Conservation (phyloP, 257 asterid species). For the Jacaranda mimosifolia region DNA sequence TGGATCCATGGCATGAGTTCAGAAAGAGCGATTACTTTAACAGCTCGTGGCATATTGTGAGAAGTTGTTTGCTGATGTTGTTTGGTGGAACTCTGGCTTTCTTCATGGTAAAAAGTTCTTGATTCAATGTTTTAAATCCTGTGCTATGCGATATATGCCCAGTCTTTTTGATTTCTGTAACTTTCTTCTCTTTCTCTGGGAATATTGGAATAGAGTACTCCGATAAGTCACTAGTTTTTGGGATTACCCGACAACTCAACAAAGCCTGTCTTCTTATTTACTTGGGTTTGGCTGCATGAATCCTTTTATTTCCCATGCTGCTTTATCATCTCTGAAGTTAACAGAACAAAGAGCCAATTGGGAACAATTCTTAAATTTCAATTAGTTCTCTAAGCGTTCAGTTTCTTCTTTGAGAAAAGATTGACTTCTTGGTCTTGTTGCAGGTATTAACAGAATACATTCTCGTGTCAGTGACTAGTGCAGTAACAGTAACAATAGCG, state of each 20-base stretch:
- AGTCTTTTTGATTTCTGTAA: constrained; percentile 17
- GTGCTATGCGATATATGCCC: constrained; percentile 17
- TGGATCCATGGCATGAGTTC: constrained; percentile 96
- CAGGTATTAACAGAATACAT: constrained; percentile 96
- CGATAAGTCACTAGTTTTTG: background rate
- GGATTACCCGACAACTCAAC: background rate
- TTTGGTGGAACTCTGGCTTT: constrained; percentile 98
- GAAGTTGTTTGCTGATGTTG: constrained; percentile 93
- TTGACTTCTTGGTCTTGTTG: constrained; percentile 37
- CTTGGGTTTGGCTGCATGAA: background rate
- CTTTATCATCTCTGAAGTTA: constrained; percentile 1
- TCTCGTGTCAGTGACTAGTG: constrained; percentile 95
- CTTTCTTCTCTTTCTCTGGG: constrained; percentile 4
- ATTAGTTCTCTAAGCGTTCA: constrained; percentile 20
- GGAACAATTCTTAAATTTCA: background rate
- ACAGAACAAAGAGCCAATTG: constrained; percentile 2
- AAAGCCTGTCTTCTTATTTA: background rate
- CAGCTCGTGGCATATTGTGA: constrained; percentile 79
- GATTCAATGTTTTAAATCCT: background rate
- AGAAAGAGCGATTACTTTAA: constrained; percentile 70
- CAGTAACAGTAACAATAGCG: constrained; percentile 96
- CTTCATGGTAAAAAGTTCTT: constrained; percentile 77
- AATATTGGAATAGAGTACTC: constrained; percentile 11
- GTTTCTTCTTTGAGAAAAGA: constrained; percentile 21
- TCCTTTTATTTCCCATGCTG: background rate